Conservation (phyloP, 371 early-diverging fungal genomes). For the Syncephalis fuscata region DNA sequence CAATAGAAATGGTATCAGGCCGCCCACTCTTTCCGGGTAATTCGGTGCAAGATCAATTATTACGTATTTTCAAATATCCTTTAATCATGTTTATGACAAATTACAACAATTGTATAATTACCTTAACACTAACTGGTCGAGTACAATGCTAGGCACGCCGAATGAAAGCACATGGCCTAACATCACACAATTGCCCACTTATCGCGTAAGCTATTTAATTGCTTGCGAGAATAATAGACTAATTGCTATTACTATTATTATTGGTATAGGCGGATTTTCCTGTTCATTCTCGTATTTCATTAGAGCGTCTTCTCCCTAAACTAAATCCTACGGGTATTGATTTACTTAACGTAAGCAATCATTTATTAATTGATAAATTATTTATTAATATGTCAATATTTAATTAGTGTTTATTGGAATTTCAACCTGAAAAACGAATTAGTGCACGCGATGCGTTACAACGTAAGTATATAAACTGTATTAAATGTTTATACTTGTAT, state of each 20-base stretch:
- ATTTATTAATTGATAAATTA: too few species aligned
- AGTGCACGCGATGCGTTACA: slow-evolving; percentile 49
- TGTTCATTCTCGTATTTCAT: slow-evolving; percentile 37
- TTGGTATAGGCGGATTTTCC: slow-evolving; percentile 43
- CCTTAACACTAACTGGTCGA: slow-evolving; percentile 8
- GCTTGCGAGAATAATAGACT: slow-evolving; percentile 3
- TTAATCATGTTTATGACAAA: slow-evolving; percentile 4
- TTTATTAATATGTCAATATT: neutral
- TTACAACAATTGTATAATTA: too few species aligned
- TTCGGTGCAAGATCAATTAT: slow-evolving; percentile 74
- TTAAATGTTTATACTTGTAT: too few species aligned
- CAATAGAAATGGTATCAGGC: slow-evolving; percentile 72
- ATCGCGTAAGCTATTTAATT: slow-evolving; percentile 21
- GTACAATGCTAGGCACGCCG: slow-evolving; percentile 71
- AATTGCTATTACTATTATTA: slow-evolving; percentile 12
- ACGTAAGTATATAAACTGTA: too few species aligned
- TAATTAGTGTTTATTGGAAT: slow-evolving; percentile 37
- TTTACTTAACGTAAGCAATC: slow-evolving; percentile 34
- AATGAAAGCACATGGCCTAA: slow-evolving; percentile 82
- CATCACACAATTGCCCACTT: slow-evolving; percentile 87
- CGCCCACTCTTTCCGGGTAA: slow-evolving; percentile 93
- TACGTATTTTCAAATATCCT: slow-evolving; percentile 65
- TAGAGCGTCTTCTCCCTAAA: slow-evolving; percentile 63
- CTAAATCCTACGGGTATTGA: slow-evolving; percentile 68
- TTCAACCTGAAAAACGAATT: slow-evolving; percentile 58